Evolutionary conservation across 306 rosid species (phyloP).

Genomic region (Oemleria cerasiformis): DNA sequence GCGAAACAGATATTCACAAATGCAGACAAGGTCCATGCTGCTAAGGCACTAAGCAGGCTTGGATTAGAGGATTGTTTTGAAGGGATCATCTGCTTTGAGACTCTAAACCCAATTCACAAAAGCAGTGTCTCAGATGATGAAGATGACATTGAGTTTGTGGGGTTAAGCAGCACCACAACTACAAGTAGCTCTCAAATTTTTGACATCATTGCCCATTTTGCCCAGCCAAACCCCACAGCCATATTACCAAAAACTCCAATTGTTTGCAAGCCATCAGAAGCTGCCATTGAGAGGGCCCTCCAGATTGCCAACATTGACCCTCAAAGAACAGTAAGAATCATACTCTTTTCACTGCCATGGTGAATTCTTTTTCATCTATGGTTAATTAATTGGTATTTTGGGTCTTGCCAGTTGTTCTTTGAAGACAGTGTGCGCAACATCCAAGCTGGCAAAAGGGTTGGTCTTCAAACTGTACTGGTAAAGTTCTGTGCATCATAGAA

Average conservation of each 20-base stretch:
- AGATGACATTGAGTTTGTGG: conserved; percentile 70
- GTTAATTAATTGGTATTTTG: not conserved
- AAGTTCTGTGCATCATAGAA: not conserved
- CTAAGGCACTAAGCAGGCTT: conserved; percentile 69
- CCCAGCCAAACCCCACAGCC: conserved; percentile 40
- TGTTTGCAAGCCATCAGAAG: conserved; percentile 76
- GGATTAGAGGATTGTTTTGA: conserved; percentile 91
- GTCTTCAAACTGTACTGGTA: conserved; percentile 88
- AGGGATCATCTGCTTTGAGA: conserved; percentile 93
- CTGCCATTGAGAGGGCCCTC: conserved; percentile 72
- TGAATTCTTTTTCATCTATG: not conserved
- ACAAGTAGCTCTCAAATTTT: conserved; percentile 43
- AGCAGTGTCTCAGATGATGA: conserved; percentile 59
- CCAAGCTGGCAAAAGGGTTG: conserved; percentile 83
- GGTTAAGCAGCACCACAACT: conserved; percentile 30
- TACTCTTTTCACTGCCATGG: not conserved
- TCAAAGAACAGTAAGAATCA: conserved; percentile 74
- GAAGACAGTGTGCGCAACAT: conserved; percentile 92
- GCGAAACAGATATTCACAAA: conserved; percentile 79
- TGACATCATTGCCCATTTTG: conserved; percentile 77
- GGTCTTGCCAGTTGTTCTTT: conserved; percentile 70
- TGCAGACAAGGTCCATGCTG: conserved; percentile 79
- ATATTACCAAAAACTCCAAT: conserved; percentile 80
- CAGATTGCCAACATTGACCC: conserved; percentile 72
- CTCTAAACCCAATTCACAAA: conserved; percentile 70